phyloP scores from a whole-genome alignment of 805 yeast genomes.

The Huiozyma naganishii region DNA sequence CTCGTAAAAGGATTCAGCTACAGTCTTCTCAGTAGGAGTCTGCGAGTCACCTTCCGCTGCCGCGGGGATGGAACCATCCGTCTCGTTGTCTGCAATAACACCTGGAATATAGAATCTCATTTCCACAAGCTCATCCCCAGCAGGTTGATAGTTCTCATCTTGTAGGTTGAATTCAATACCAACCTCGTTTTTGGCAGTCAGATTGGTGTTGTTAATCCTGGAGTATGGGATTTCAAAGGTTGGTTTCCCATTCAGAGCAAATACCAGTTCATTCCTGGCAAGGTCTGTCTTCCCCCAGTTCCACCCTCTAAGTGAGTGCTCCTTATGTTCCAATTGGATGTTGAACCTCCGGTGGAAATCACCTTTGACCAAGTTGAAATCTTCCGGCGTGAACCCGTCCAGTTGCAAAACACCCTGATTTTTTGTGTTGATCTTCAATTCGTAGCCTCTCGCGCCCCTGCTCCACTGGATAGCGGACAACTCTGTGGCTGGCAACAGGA shows the following conservation, averaged over 20 bases:
- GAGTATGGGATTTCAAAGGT: conserved; percentile 83
- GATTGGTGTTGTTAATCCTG: conserved; percentile 70
- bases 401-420: conserved; percentile 75
- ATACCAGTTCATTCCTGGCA: conserved; percentile 83
- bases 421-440: conserved; percentile 79
- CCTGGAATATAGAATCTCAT: conserved; percentile 92
- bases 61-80: conserved; percentile 8
- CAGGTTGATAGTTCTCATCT: conserved; percentile 43
- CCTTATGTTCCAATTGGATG: conserved; percentile 66
- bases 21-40: conserved; percentile 32
- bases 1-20: conserved; percentile 83
- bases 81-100: conserved; percentile 34
- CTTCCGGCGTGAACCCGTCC: conserved; percentile 87
- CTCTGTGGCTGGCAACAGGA: conserved; percentile 79
- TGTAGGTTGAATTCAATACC: conserved; percentile 72
- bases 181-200: conserved; percentile 88
- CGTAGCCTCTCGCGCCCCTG: conserved; percentile 86
- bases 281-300: conserved; percentile 95
- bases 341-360: conserved; percentile 72
- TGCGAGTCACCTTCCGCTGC: conserved; percentile 16
- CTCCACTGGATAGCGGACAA: conserved; percentile 79
- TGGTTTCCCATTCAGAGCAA: conserved; percentile 79
- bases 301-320: conserved; percentile 96
- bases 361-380: conserved; percentile 68
- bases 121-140: conserved; percentile 95